Evolutionary conservation across 2,329 filamentous ascomycete species (phyloP).

Genomic region (Cladophialophora psammophila): DNA sequence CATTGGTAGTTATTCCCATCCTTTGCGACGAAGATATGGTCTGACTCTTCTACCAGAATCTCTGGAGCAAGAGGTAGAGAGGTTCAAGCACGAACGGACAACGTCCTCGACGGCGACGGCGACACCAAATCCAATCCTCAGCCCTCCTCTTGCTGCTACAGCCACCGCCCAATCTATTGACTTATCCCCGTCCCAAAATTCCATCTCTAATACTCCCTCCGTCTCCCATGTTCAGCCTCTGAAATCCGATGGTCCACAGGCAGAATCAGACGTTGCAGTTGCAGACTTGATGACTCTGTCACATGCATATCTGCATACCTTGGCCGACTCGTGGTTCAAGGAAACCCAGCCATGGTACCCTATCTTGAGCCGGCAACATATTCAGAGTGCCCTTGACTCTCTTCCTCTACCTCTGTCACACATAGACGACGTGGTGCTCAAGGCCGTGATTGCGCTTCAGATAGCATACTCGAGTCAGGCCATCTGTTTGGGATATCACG

Average conservation of each 20-base stretch:
- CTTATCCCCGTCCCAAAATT: slow-evolving; percentile 17
- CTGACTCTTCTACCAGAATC: slow-evolving; percentile 27
- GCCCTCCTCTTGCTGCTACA: slow-evolving; percentile 12
- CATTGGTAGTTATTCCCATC: slow-evolving; percentile 41
- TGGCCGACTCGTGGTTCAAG: slow-evolving; percentile 48
- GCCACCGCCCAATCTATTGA: slow-evolving; percentile 25
- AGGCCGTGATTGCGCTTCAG: slow-evolving; percentile 39
- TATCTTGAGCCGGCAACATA: slow-evolving; percentile 42
- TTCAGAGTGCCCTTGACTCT: slow-evolving; percentile 31
- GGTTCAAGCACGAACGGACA: slow-evolving; percentile 32
- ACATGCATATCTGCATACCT: slow-evolving; percentile 34
- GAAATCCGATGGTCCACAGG: slow-evolving; percentile 1
- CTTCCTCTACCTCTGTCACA: slow-evolving; percentile 34
- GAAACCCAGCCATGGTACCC: slow-evolving; percentile 50
- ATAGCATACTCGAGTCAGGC: slow-evolving; percentile 40
- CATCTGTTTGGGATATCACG: slow-evolving; percentile 39
- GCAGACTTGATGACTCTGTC: slow-evolving; percentile 36
- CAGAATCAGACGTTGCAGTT: slow-evolving; percentile 36
- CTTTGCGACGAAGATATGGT: neutral
- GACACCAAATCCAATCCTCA: slow-evolving; percentile 10
- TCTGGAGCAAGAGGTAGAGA: slow-evolving; percentile 39
- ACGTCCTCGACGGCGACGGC: slow-evolving; percentile 12
- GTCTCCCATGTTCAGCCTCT: slow-evolving; percentile 5
- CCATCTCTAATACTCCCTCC: slow-evolving; percentile 18
- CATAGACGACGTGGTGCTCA: slow-evolving; percentile 38